These are phyloP conservation scores for Penicillium paradoxum DNA, from an alignment of 495 filamentous ascomycete genomes.

Conservation along the genomic window DNA sequence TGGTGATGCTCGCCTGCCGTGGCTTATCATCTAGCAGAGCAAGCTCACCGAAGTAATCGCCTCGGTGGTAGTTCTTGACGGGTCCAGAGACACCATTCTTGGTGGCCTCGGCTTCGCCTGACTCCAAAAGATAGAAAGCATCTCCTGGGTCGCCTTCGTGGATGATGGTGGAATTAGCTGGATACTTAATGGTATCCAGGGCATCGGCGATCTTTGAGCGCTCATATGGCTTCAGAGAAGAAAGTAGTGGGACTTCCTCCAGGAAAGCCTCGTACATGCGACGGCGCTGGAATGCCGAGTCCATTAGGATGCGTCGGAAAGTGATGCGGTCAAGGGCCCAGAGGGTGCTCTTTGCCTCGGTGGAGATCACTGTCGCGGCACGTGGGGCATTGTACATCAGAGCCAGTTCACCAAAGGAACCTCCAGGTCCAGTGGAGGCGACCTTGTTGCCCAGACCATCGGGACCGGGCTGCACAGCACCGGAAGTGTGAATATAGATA, in stretches of 20 bases:
- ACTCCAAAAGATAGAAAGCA: constrained; percentile 87
- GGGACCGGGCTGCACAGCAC: constrained; percentile 71
- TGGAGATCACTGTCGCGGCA: constrained; percentile 90
- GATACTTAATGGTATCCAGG: constrained; percentile 81
- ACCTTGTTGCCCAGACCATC: constrained; percentile 84
- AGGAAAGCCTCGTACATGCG: constrained; percentile 97
- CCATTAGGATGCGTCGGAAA: constrained; percentile 97
- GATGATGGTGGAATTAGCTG: constrained; percentile 78
- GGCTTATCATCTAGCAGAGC: constrained; percentile 91
- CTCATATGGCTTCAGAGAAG: constrained; percentile 81
- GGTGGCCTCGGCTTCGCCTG: constrained; percentile 80
- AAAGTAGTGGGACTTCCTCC: constrained; percentile 90
- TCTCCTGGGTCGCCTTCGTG: constrained; percentile 86
- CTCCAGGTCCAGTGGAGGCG: constrained; percentile 75
- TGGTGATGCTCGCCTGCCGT: constrained; percentile 83
- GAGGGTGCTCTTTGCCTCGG: constrained; percentile 70
- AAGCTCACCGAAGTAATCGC: constrained; percentile 95
- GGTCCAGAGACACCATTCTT: constrained; percentile 59
- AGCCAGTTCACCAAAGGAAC: constrained; percentile 95
- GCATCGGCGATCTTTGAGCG: constrained; percentile 96
- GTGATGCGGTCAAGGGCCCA: constrained; percentile 96
- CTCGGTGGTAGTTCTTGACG: constrained; percentile 77
- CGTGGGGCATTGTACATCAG: constrained; percentile 98
- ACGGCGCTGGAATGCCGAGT: constrained; percentile 90
- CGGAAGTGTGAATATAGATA: constrained; percentile 80